These are phyloP conservation scores for Harringtonia lauricola DNA, from an alignment of 2,329 filamentous ascomycete species.

Conservation along the genomic window DNA sequence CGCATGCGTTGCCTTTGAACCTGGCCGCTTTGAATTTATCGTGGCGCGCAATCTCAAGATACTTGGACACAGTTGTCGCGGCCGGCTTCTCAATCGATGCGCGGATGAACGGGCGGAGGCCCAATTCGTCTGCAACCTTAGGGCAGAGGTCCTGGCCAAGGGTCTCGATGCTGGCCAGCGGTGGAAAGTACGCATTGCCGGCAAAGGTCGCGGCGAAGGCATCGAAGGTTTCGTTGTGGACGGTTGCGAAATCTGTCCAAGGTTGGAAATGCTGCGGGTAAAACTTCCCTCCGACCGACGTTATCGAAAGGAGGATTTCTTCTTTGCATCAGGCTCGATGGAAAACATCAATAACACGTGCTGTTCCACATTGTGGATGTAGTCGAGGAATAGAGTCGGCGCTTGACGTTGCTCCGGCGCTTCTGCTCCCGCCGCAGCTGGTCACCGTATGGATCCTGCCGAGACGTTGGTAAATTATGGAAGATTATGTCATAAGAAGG, in stretches of 20 bases:
- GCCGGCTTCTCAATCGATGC: constrained; percentile 1
- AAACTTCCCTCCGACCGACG: background rate
- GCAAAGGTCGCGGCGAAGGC: background rate
- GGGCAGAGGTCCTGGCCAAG: background rate
- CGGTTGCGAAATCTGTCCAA: background rate
- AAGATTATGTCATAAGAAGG: too few species aligned
- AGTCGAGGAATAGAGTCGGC: background rate
- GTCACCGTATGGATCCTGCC: too few species aligned
- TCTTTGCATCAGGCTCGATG: background rate
- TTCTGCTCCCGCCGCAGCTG: background rate
- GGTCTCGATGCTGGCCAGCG: background rate
- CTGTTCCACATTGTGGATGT: background rate
- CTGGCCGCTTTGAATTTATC: background rate
- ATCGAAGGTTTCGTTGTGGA: background rate
- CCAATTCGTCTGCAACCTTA: background rate
- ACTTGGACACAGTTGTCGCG: background rate
- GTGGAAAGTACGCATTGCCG: background rate
- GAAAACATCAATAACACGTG: background rate
- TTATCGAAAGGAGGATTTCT: background rate
- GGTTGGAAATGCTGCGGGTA: constrained; percentile 1
- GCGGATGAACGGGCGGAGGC: background rate
- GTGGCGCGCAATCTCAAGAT: background rate
- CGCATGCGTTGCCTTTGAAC: background rate
- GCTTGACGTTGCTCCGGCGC: background rate
- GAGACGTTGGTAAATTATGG: too few species aligned